Conservation (phyloP, 768 basidiomycete genomes). For the Coprinopsis cinerea region DNA sequence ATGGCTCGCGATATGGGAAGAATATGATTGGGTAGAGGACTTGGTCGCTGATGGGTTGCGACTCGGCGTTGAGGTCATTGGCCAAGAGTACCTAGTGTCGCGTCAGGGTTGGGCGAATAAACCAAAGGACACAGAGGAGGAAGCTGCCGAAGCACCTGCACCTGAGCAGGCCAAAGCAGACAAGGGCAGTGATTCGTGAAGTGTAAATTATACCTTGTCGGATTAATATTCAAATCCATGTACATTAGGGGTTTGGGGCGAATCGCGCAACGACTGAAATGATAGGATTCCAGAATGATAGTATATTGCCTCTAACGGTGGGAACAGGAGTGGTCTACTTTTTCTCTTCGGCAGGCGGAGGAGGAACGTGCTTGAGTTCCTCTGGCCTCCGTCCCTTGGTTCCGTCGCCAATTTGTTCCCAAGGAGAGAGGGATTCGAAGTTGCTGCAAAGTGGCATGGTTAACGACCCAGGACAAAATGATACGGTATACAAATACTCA, state of each 20-base stretch:
- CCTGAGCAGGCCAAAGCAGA: conserved; percentile 21
- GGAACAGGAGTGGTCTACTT: conserved; percentile 29
- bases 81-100: conserved; percentile 84
- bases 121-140: conserved; percentile 14
- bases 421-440: conserved; percentile 88
- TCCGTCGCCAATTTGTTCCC: conserved; percentile 87
- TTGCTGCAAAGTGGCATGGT: conserved; percentile 50
- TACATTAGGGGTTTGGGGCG: conserved; percentile 2
- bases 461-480: neutral
- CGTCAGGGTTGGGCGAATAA: conserved; percentile 77
- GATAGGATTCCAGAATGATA: conserved; percentile 6
- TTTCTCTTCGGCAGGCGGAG: conserved; percentile 75
- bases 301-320: conserved; percentile 6
- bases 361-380: conserved; percentile 70
- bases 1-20: conserved; percentile 90
- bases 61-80: conserved; percentile 82
- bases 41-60: conserved; percentile 81
- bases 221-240: neutral
- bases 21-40: conserved; percentile 96
- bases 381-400: conserved; percentile 50
- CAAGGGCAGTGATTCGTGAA: conserved; percentile 27
- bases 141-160: conserved; percentile 12
- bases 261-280: neutral
- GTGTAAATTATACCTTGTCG: conserved; percentile 17
- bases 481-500: conserved; percentile 26